Conservation (phyloP, 768 basidiomycete genomes). For the Xerocomus potaroensis region DNA sequence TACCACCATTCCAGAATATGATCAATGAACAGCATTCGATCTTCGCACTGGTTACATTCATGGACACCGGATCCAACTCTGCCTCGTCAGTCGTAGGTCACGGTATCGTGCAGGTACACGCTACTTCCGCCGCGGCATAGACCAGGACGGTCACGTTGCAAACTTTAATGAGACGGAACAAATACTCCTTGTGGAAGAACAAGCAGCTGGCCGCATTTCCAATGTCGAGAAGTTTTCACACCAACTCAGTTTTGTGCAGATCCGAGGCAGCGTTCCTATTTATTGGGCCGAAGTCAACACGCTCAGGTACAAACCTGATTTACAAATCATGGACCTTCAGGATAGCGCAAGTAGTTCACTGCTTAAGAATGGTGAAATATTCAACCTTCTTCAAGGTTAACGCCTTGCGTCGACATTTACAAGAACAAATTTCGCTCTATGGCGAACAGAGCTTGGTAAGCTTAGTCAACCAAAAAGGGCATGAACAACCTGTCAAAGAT, state of each 20-base stretch:
- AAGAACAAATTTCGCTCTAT: constrained; percentile 68
- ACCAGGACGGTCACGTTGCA: constrained; percentile 83
- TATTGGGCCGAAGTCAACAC: constrained; percentile 98
- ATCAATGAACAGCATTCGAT: constrained; percentile 66
- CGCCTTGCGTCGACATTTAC: constrained; percentile 69
- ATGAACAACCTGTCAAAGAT: constrained; percentile 93
- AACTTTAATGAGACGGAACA: constrained; percentile 99
- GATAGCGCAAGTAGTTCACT: constrained; percentile 61
- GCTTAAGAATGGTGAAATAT: neutral
- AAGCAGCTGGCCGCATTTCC: constrained; percentile 37
- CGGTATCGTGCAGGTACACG: constrained; percentile 95
- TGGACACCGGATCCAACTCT: constrained; percentile 74
- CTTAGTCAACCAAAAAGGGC: constrained; percentile 89
- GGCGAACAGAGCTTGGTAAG: constrained; percentile 81
- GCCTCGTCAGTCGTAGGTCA: constrained; percentile 89
- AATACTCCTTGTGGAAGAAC: constrained; percentile 71
- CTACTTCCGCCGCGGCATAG: constrained; percentile 93
- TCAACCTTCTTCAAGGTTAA: constrained; percentile 45
- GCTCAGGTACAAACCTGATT: constrained; percentile 90
- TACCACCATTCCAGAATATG: constrained; percentile 1
- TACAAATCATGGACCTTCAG: constrained; percentile 91
- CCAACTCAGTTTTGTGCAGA: constrained; percentile 87
- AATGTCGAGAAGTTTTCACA: constrained; percentile 46
- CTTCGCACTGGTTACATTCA: constrained; percentile 71
- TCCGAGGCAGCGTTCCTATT: constrained; percentile 87